Evolutionary conservation across 164 flowering plant genomes (phyloP).

Genomic region (Vitis rotundifolia): DNA sequence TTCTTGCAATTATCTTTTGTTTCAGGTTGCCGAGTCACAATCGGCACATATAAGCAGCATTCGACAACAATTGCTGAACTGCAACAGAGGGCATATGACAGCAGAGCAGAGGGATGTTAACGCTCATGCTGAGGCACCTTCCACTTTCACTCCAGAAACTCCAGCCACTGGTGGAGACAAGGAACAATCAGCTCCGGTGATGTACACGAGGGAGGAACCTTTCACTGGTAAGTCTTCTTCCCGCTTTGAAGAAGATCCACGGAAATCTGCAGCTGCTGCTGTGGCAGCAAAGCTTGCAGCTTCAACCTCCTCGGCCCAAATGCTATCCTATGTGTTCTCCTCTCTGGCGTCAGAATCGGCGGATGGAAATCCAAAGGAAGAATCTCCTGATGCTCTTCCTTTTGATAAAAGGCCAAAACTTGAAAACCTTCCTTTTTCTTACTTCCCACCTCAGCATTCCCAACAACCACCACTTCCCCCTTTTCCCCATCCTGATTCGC

Average conservation of each 20-base stretch:
- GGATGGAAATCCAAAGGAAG: slow-evolving; percentile 45
- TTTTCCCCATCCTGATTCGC: slow-evolving; percentile 41
- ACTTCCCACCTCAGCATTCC: slow-evolving; percentile 41
- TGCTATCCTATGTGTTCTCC: slow-evolving; percentile 85
- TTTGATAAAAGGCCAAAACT: slow-evolving; percentile 70
- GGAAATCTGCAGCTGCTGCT: slow-evolving; percentile 90
- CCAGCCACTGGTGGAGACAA: slow-evolving; percentile 33
- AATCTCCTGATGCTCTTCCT: slow-evolving; percentile 48
- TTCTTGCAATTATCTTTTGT: neutral
- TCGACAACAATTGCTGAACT: slow-evolving; percentile 37
- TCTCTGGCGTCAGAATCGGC: slow-evolving; percentile 85
- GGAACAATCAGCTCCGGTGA: slow-evolving; percentile 60
- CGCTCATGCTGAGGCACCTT: too few species aligned
- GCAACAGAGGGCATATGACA: slow-evolving; percentile 25
- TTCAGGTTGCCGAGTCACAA: slow-evolving; percentile 65
- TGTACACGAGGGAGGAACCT: slow-evolving; percentile 44
- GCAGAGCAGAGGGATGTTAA: slow-evolving; percentile 29
- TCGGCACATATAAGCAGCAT: slow-evolving; percentile 50
- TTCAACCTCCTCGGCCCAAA: slow-evolving; percentile 90
- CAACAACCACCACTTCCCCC: slow-evolving; percentile 34
- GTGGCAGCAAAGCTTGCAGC: slow-evolving; percentile 90
- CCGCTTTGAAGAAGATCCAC: slow-evolving; percentile 49
- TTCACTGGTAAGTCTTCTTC: slow-evolving; percentile 29
- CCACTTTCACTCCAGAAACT: slow-evolving; percentile 19
- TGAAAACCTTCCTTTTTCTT: slow-evolving; percentile 47